Evolutionary conservation across 2,329 filamentous ascomycete genomes (phyloP).

Genomic region (Chrysosporium queenslandicum): DNA sequence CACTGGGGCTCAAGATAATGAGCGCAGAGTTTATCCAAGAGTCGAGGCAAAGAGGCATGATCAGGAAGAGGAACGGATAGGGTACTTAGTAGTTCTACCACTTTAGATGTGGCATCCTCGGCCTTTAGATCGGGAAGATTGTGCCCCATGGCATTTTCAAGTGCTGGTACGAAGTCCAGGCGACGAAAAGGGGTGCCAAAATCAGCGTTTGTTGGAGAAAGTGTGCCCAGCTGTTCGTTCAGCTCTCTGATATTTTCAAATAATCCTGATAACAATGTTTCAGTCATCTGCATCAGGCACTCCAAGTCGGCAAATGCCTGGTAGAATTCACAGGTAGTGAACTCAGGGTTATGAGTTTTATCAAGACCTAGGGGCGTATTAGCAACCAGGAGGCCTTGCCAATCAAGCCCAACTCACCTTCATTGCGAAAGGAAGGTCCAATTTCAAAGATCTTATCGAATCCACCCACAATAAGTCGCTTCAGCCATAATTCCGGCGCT

Average conservation of each 20-base stretch:
- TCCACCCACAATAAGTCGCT: constrained; percentile 79
- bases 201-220: constrained; percentile 42
- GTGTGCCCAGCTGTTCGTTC: constrained; percentile 33
- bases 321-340: constrained; percentile 97
- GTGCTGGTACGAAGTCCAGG: constrained; percentile 70
- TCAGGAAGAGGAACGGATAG: constrained; percentile 42
- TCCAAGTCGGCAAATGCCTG: constrained; percentile 69
- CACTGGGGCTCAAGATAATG: constrained; percentile 71
- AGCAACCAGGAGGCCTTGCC: constrained; percentile 12
- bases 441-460: constrained; percentile 88
- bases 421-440: constrained; percentile 84
- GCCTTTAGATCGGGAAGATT: constrained; percentile 54
- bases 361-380: constrained; percentile 49
- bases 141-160: constrained; percentile 58
- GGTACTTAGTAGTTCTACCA: constrained; percentile 47
- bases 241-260: constrained; percentile 42
- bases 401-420: constrained; percentile 45
- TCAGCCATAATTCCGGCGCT: constrained; percentile 90
- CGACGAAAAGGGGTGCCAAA: constrained; percentile 53
- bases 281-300: constrained; percentile 65
- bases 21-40: constrained; percentile 72
- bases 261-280: constrained; percentile 56
- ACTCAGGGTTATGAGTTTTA: constrained; percentile 89
- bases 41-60: constrained; percentile 51
- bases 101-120: constrained; percentile 46